Conservation (phyloP, 2,329 filamentous ascomycete species). For the Aspergillus tubingensis region DNA sequence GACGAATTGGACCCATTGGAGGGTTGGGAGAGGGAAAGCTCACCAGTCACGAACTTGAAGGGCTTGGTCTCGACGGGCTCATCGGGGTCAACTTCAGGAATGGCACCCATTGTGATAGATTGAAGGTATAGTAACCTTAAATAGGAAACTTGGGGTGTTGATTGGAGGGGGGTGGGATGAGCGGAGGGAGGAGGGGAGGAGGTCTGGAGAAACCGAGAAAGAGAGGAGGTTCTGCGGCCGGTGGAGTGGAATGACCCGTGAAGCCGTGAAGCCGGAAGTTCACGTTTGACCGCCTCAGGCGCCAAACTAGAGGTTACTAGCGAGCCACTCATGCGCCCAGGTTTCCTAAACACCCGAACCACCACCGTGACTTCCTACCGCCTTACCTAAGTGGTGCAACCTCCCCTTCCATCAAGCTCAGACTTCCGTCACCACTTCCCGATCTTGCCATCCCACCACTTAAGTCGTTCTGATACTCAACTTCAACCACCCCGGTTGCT, state of each 20-base stretch:
- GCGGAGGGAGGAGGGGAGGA: slow-evolving; percentile 19
- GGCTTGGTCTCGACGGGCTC: slow-evolving; percentile 91
- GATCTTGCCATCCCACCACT: slow-evolving; percentile 14
- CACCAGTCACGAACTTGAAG: slow-evolving; percentile 99
- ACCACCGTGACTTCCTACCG: not conserved
- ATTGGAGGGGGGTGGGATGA: slow-evolving; percentile 17
- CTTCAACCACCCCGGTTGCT: slow-evolving; percentile 22
- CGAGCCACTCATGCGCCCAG: slow-evolving; percentile 39
- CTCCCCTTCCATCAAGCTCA: slow-evolving; percentile 20
- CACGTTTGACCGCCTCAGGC: slow-evolving; percentile 38
- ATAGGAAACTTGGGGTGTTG: slow-evolving; percentile 16
- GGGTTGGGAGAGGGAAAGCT: slow-evolving; percentile 40
- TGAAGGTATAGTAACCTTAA: slow-evolving; percentile 22
- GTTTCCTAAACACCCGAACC: slow-evolving; percentile 41
- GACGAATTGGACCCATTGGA: slow-evolving; percentile 25
- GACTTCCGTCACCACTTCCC: slow-evolving; percentile 28
- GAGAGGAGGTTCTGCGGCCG: slow-evolving; percentile 33
- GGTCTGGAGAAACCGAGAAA: slow-evolving; percentile 25
- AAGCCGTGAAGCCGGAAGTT: slow-evolving; percentile 36
- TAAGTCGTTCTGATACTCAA: slow-evolving; percentile 4
- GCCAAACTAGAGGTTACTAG: slow-evolving; percentile 20
- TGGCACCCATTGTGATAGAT: slow-evolving; percentile 78
- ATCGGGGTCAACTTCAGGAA: slow-evolving; percentile 61
- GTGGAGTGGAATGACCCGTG: slow-evolving; percentile 34
- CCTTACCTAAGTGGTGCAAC: slow-evolving; percentile 22